Evolutionary conservation across 371 early-diverging fungal genomes (phyloP), one percentile per base, ranked within the genome.

Genomic region (Rhizopus microsporus): DNA sequence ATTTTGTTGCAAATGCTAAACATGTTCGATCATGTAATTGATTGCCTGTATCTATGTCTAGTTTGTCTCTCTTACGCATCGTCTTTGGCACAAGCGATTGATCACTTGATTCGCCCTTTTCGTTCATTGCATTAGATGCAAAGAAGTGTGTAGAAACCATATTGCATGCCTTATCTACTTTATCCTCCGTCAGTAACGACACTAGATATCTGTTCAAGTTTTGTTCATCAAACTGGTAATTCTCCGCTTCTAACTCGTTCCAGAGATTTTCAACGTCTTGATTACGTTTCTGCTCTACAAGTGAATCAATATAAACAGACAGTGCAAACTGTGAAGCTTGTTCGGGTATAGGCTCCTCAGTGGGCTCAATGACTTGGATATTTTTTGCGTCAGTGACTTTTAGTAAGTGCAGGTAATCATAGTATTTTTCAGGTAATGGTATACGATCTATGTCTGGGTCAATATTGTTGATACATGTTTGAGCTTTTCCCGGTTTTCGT

Each of bases 141-240:
- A 63, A 48, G 9, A 74, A 57, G 15, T 61, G 54, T 10, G 33
- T 48, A 3, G 29, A 45, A 5, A 60, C 63, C 9, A 56, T 8
- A n/a, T 30, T 31, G 38, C 67, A 69, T 15, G 72, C 75, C 7
- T 67, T 37, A 1, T 58, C 44, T 3, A 60, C 8, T 7, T 48
- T 43, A 0, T 34, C 59, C 4, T 13, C 48, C 35, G 31, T 17
- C n/a, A 70, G 16, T 38, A 74, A 49, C 9, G 64, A 52, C 3
- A 47, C 53, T 9, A 74, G 51, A 17, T 72, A 74, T 3, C 71
- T 56, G 47, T 79, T 79, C 72, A 72, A 79, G 33, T 74, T 79
- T 10, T 72, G 67, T 7, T 63, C 76, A 49, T 75, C 76, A 47
- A 79, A 76, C 17, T 51, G 37, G 62, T 68, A 79, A 3, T 39